Evolutionary conservation across 441 rosid genomes (phyloP).

Genomic region (Brassica hybrid): DNA sequence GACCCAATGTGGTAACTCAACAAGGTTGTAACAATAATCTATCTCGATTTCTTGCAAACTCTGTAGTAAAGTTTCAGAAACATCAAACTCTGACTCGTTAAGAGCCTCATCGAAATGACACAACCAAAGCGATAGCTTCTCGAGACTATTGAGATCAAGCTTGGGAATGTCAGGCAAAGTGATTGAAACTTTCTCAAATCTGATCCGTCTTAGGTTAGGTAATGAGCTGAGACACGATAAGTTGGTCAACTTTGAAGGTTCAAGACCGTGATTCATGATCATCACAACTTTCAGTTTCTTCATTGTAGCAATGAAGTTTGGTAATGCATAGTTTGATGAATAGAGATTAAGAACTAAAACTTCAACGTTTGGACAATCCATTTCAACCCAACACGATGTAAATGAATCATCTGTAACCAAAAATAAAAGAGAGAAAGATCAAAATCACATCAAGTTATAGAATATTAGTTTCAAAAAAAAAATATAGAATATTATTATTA

Average conservation of each 20-base stretch:
- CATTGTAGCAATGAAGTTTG: conserved; percentile 59
- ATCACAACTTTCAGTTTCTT: conserved; percentile 56
- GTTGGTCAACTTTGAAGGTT: conserved; percentile 48
- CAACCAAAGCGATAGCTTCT: conserved; percentile 61
- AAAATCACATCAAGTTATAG: background rate
- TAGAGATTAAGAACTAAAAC: conserved; percentile 59
- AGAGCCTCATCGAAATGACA: conserved; percentile 49
- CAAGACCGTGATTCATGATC: conserved; percentile 50
- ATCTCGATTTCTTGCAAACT: conserved; percentile 53
- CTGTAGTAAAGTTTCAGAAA: conserved; percentile 47
- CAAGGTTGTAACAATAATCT: background rate
- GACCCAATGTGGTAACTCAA: background rate
- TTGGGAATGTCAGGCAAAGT: conserved; percentile 37
- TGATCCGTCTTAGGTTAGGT: conserved; percentile 58
- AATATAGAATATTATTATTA: background rate
- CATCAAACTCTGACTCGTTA: background rate
- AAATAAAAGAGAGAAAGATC: background rate
- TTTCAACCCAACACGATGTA: conserved; percentile 54
- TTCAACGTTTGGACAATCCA: conserved; percentile 60
- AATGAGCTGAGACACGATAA: conserved; percentile 47
- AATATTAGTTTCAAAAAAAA: background rate
- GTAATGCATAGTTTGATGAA: conserved; percentile 52
- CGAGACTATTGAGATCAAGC: conserved; percentile 39
- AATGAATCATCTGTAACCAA: conserved; percentile 59
- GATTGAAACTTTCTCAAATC: conserved; percentile 58